Evolutionary conservation across 2,329 filamentous ascomycete genomes (phyloP).

Genomic region (Biscogniauxia marginata): DNA sequence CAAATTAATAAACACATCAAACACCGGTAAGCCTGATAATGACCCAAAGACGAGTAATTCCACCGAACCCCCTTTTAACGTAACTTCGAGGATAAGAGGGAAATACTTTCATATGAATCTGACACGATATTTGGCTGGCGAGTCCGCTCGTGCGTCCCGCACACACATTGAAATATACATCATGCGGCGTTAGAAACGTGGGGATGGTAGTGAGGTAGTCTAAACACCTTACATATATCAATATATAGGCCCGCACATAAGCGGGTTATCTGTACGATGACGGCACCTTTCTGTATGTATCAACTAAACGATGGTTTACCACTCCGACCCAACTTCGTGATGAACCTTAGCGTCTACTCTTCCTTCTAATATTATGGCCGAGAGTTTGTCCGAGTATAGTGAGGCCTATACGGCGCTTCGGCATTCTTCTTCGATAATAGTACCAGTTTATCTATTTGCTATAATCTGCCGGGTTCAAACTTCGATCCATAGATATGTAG

Average conservation of each 20-base stretch:
- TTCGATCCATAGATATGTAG: too few relatives aligned
- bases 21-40: background rate
- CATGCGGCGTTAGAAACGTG: constrained; percentile 2
- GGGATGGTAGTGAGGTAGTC: background rate
- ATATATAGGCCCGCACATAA: background rate
- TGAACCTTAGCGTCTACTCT: constrained; percentile 14
- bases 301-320: background rate
- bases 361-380: constrained; percentile 20
- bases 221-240: background rate
- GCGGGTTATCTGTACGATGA: background rate
- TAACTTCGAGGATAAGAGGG: background rate
- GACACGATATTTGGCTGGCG: constrained; percentile 8
- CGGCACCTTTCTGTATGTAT: background rate
- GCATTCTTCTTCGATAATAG: constrained; percentile 4
- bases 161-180: constrained; percentile 3
- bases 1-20: background rate
- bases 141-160: constrained; percentile 7
- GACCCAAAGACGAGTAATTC: background rate
- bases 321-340: constrained; percentile 16
- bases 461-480: background rate
- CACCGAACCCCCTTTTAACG: background rate
- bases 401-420: constrained; percentile 9
- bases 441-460: background rate
- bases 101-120: constrained; percentile 9
- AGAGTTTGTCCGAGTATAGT: constrained; percentile 25